Base-by-base conservation (phyloP, 148 eudicot species). In the Nepenthes gracilis region DNA sequence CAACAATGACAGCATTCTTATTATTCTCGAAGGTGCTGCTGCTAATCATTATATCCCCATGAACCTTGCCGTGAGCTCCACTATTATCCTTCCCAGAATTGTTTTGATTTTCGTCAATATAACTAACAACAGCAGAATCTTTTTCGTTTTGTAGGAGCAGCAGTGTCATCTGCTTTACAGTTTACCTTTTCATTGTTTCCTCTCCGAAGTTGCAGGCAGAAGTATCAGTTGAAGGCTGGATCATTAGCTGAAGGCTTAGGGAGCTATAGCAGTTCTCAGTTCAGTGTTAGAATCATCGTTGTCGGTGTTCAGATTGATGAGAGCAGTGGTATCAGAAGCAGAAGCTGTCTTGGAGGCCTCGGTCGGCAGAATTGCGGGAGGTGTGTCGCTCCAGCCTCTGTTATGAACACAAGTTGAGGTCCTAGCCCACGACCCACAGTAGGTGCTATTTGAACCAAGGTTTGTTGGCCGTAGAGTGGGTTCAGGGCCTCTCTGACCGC, bases 301-400 rank as follows among this genome's bases (percentile, higher is more conserved):
- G 36, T 33, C 54, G 6, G 2, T 52, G 36, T 56, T 51, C 9
- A 45, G 12, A 33, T 59, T 60, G 32, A 38, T 43, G 10, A 57
- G 55, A 23, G 38, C 36, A 33, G 14, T 15, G 13, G 74, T 35
- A 12, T 35, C 1, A 9, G 45, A 15, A 38, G 43, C 33, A 1
- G 12, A 14, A 62, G 54, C 11, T 57, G 70, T 58, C 54, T 49
- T 12, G 13, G 15, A 49, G 53, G 69, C 65, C 82, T 82, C 91
- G n/a, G n/a, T n/a, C n/a, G n/a, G n/a, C n/a, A n/a, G n/a, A n/a
- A n/a, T n/a, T n/a, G n/a, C n/a, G n/a, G n/a, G n/a, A n/a, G n/a
- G n/a, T n/a, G n/a, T n/a, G n/a, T n/a, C n/a, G n/a, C n/a, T n/a
- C n/a, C n/a, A n/a, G n/a, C n/a, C n/a, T n/a, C n/a, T n/a, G n/a